Evolutionary conservation across 2,329 filamentous ascomycete genomes (phyloP).

Genomic region (Fusarium nisikadoi): DNA sequence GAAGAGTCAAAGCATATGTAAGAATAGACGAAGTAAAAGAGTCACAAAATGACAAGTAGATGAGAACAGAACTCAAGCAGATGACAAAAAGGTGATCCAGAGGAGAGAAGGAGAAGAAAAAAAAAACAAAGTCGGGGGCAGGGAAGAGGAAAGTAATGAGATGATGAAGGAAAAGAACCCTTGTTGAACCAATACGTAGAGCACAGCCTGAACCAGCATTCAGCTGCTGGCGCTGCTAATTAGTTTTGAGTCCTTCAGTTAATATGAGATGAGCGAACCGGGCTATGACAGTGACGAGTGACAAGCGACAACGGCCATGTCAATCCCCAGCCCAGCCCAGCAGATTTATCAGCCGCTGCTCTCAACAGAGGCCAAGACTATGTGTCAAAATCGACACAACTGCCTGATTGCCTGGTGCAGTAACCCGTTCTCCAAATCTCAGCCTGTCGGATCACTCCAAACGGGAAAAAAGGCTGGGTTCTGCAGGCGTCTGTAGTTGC

Average conservation of each 20-base stretch:
- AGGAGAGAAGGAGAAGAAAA: not conserved
- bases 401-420: slow-evolving; percentile 27
- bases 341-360: slow-evolving; percentile 46
- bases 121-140: slow-evolving; percentile 23
- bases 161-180: slow-evolving; percentile 38
- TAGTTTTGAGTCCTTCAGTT: not conserved
- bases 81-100: slow-evolving; percentile 9
- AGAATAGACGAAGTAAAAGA: slow-evolving; percentile 18
- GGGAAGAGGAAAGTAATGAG: slow-evolving; percentile 18
- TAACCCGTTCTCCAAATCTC: slow-evolving; percentile 13
- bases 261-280: slow-evolving; percentile 26
- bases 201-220: slow-evolving; percentile 8
- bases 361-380: slow-evolving; percentile 12
- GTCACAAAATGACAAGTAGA: not conserved
- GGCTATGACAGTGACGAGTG: slow-evolving; percentile 33
- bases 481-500: slow-evolving; percentile 17
- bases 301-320: slow-evolving; percentile 30
- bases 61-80: slow-evolving; percentile 4
- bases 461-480: slow-evolving; percentile 31
- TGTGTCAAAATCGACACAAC: slow-evolving; percentile 23
- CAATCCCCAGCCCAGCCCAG: slow-evolving; percentile 15
- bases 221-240: not conserved
- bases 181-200: slow-evolving; percentile 27
- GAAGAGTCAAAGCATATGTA: not conserved
- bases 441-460: slow-evolving; percentile 34